Conservation (phyloP, 352 stramenopile genomes). For the Globisporangium orthogonon region DNA sequence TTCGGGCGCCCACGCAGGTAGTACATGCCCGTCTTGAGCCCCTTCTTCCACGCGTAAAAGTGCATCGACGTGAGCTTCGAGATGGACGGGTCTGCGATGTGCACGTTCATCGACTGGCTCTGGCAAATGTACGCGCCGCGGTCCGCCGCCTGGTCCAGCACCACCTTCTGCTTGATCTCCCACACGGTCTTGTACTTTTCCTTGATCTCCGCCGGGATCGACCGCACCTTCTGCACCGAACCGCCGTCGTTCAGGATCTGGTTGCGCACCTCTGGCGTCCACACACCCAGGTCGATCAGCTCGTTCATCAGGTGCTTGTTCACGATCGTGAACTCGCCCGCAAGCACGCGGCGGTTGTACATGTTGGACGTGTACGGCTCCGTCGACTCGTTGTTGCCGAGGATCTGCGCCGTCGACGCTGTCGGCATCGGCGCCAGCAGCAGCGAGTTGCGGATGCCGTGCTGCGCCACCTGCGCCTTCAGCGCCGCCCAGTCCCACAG, state of each 20-base stretch:
- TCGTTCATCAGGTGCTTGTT: conserved; percentile 99
- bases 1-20: conserved; percentile 98
- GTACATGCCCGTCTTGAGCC: conserved; percentile 99
- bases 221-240: conserved; percentile 91
- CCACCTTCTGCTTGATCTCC: conserved; percentile 98
- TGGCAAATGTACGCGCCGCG: conserved; percentile 98
- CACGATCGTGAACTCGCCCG: conserved; percentile 98
- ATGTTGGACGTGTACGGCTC: conserved; percentile 99
- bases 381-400: conserved; percentile 99
- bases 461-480: conserved; percentile 90
- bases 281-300: conserved; percentile 94
- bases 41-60: conserved; percentile 99
- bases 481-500: conserved; percentile 96
- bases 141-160: conserved; percentile 98
- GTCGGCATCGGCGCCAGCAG: conserved; percentile 99
- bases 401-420: conserved; percentile 98
- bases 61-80: conserved; percentile 99
- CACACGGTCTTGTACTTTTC: conserved; percentile 99
- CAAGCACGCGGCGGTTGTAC: conserved; percentile 98
- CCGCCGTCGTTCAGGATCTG: conserved; percentile 97
- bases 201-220: conserved; percentile 77
- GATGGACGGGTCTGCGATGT: conserved; percentile 97
- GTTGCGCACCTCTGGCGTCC: conserved; percentile 97
- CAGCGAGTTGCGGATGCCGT: conserved; percentile 98
- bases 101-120: conserved; percentile 96